Percentiles rank a stretch among this genome's conserved stretches.
These are phyloP conservation scores for Rhizopogon rudus DNA, from an alignment of 768 basidiomycete genomes.

Conservation along the genomic window DNA sequence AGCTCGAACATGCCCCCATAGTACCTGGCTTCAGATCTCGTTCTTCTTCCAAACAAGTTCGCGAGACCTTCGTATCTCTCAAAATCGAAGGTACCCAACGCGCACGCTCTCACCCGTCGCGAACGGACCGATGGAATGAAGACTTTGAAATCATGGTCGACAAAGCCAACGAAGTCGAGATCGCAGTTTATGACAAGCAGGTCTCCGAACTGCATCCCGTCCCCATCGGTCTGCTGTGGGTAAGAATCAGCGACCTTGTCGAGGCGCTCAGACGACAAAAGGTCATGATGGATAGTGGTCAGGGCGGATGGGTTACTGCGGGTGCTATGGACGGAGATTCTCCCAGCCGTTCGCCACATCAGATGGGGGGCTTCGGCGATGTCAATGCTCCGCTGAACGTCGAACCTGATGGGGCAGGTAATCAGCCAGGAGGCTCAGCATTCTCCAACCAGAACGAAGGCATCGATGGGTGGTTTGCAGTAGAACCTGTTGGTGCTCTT, in stretches of 20 bases:
- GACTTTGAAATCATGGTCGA: constrained; percentile 95
- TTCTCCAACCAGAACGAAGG: constrained; percentile 52
- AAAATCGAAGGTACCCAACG: constrained; percentile 95
- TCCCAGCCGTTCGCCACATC: constrained; percentile 41
- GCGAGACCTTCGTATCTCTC: constrained; percentile 88
- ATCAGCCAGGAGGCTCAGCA: constrained; percentile 25
- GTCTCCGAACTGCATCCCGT: constrained; percentile 73
- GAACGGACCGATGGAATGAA: constrained; percentile 97
- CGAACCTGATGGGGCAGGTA: constrained; percentile 25
- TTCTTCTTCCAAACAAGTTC: constrained; percentile 69
- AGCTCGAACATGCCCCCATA: constrained; percentile 91
- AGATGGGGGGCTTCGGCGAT: constrained; percentile 44
- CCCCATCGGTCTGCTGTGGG: constrained; percentile 94
- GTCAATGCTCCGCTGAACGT: constrained; percentile 37
- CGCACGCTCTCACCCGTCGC: constrained; percentile 86
- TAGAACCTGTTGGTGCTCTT: constrained; percentile 96
- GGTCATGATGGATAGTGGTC: constrained; percentile 79
- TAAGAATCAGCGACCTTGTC: constrained; percentile 88
- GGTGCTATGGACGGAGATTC: constrained; percentile 75
- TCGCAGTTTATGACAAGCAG: constrained; percentile 92
- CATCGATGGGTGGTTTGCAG: constrained; percentile 95
- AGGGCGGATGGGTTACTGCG: constrained; percentile 95
- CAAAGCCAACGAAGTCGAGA: constrained; percentile 98
- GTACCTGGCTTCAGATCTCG: constrained; percentile 54
- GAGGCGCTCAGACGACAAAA: constrained; percentile 92